phyloP scores from a whole-genome alignment of 2,329 filamentous ascomycete species.

The Fusarium sp. region DNA sequence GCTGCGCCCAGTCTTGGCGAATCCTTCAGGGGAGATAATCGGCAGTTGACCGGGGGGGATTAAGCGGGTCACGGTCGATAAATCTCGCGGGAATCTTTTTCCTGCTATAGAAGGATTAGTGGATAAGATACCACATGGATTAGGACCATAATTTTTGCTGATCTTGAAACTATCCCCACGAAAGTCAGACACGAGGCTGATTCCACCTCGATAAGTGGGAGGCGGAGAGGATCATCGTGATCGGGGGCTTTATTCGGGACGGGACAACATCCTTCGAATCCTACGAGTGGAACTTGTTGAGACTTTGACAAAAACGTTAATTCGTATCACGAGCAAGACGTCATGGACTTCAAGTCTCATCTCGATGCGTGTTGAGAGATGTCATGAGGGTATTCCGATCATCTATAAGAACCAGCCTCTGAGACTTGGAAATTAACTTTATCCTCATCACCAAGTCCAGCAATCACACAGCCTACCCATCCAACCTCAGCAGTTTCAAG shows the following conservation, averaged over 20 bases:
- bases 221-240: not conserved
- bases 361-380: not conserved
- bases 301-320: not conserved
- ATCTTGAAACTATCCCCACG: not conserved
- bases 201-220: not conserved
- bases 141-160: not conserved
- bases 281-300: not conserved
- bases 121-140: not conserved
- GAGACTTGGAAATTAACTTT: not conserved
- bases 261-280: not conserved
- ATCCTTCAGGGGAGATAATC: not conserved
- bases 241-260: not conserved
- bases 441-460: not conserved
- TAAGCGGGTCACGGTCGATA: not conserved
- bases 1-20: not conserved
- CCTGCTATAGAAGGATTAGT: not conserved
- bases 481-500: accelerated
- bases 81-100: not conserved
- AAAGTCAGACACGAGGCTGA: not conserved
- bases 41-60: not conserved
- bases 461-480: not conserved
- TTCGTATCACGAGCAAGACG: not conserved
- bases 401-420: not conserved
- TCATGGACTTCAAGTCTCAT: not conserved
- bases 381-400: accelerated